Conservation (phyloP, 306 rosid genomes). For the Cotoneaster glaucophyllus region DNA sequence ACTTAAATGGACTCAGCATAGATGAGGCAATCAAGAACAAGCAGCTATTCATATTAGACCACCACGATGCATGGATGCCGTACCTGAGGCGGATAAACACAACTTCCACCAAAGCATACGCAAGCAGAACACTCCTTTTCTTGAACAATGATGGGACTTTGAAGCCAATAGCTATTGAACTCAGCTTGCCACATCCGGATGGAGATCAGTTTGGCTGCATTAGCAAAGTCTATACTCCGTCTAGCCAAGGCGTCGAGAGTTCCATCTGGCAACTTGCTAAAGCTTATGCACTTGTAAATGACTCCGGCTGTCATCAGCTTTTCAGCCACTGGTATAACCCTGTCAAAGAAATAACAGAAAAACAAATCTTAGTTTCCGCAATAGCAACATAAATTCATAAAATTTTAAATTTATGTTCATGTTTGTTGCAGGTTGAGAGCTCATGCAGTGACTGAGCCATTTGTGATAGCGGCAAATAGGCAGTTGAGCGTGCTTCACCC, state of each 20-base stretch:
- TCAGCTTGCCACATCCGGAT: slow-evolving; percentile 39
- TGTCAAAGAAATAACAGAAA: not conserved
- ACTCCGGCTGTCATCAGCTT: slow-evolving; percentile 58
- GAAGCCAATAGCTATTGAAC: slow-evolving; percentile 58
- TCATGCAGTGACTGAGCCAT: slow-evolving; percentile 80
- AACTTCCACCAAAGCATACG: slow-evolving; percentile 44
- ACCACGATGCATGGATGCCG: slow-evolving; percentile 50
- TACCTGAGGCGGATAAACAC: slow-evolving; percentile 43
- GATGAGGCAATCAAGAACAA: slow-evolving; percentile 47
- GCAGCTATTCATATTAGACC: slow-evolving; percentile 48
- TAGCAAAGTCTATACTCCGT: slow-evolving; percentile 44
- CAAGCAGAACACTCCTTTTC: slow-evolving; percentile 49
- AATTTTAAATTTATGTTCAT: not conserved
- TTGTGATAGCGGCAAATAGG: slow-evolving; percentile 66
- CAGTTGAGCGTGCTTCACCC: slow-evolving; percentile 83
- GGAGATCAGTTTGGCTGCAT: slow-evolving; percentile 40
- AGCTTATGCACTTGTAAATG: slow-evolving; percentile 56
- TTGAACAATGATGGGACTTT: slow-evolving; percentile 51
- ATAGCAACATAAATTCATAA: not conserved
- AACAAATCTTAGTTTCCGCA: not conserved
- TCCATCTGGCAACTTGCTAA: slow-evolving; percentile 56
- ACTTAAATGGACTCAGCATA: slow-evolving; percentile 47
- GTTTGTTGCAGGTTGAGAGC: slow-evolving; percentile 57
- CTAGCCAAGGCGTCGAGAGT: slow-evolving; percentile 38
- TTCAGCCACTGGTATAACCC: slow-evolving; percentile 51